A percentile compares a stretch with the other conserved stretches of the same genome.
phyloP scores from a whole-genome alignment of 140 eudicot genomes.

The Flaveria floridana region DNA sequence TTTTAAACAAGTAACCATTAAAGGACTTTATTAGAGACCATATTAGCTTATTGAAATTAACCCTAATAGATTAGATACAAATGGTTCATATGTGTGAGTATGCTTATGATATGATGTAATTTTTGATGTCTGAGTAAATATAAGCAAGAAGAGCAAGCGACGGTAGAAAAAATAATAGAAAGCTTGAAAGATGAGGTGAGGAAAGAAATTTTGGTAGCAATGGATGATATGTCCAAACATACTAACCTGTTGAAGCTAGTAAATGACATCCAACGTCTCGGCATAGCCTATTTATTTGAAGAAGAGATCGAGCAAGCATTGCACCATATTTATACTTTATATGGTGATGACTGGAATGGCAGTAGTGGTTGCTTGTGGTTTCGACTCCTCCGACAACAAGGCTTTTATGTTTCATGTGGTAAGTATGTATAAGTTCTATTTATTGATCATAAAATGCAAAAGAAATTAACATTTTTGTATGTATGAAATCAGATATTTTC shows the following conservation, averaged over 20 bases:
- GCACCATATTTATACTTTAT: background rate
- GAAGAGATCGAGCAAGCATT: slow-evolving; percentile 9
- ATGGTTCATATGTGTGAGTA: background rate
- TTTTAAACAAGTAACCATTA: too few relatives aligned
- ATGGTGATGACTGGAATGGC: slow-evolving; percentile 1
- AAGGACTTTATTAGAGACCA: background rate
- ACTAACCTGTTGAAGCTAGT: slow-evolving; percentile 4
- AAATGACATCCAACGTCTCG: slow-evolving; percentile 11
- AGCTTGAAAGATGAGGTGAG: background rate
- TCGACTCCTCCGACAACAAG: slow-evolving; percentile 43
- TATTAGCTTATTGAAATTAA: too few relatives aligned
- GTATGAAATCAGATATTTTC: slow-evolving; percentile 2
- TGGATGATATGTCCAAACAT: slow-evolving; percentile 8
- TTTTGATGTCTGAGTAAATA: background rate
- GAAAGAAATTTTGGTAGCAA: background rate
- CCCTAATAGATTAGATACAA: too few relatives aligned
- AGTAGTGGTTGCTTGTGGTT: slow-evolving; percentile 32
- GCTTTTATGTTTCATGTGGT: slow-evolving; percentile 38
- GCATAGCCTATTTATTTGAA: slow-evolving; percentile 1
- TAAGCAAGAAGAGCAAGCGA: slow-evolving; percentile 12
- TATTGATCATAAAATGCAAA: background rate
- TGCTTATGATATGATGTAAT: background rate
- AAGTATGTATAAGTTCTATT: background rate
- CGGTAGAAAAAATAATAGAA: background rate
- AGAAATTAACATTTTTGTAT: background rate